Evolutionary conservation across 2,329 filamentous ascomycete genomes (phyloP).

Genomic region (Colletotrichum camelliae): DNA sequence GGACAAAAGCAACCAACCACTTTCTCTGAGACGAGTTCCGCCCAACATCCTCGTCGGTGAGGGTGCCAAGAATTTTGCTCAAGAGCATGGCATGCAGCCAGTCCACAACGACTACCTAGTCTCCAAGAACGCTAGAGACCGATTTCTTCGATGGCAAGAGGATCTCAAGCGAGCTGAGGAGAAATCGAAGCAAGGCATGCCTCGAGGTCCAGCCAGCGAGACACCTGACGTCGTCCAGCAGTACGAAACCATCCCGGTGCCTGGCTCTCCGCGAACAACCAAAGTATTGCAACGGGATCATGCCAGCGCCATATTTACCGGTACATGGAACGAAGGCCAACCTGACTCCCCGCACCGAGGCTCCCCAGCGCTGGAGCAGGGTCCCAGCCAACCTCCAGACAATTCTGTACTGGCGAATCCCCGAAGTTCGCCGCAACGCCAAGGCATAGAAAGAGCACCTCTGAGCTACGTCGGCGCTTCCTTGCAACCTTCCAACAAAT

Average conservation of each 20-base stretch:
- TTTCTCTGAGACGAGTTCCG: conserved; percentile 88
- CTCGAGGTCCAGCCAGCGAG: conserved; percentile 25
- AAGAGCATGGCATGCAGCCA: conserved; percentile 75
- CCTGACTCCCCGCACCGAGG: conserved; percentile 57
- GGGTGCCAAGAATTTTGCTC: conserved; percentile 87
- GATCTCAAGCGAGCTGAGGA: conserved; percentile 71
- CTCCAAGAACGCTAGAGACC: conserved; percentile 79
- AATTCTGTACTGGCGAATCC: background rate
- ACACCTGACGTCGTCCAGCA: conserved; percentile 24
- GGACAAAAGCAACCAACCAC: conserved; percentile 73
- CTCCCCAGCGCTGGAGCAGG: conserved; percentile 24
- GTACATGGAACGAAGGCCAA: conserved; percentile 69
- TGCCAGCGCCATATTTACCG: conserved; percentile 57
- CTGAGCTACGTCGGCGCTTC: conserved; percentile 29
- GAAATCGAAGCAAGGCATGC: conserved; percentile 37
- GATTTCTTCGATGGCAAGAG: conserved; percentile 79
- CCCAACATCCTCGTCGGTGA: conserved; percentile 89
- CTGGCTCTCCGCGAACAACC: background rate
- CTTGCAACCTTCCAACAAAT: background rate
- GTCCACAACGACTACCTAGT: conserved; percentile 79
- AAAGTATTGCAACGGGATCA: conserved; percentile 48
- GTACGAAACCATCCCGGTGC: conserved; percentile 34
- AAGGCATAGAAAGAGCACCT: conserved; percentile 27
- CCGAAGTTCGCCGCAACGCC: conserved; percentile 13
- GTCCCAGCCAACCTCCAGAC: background rate